Conservation (phyloP, 2,329 filamentous ascomycete genomes). For the Botryotinia narcissicola region DNA sequence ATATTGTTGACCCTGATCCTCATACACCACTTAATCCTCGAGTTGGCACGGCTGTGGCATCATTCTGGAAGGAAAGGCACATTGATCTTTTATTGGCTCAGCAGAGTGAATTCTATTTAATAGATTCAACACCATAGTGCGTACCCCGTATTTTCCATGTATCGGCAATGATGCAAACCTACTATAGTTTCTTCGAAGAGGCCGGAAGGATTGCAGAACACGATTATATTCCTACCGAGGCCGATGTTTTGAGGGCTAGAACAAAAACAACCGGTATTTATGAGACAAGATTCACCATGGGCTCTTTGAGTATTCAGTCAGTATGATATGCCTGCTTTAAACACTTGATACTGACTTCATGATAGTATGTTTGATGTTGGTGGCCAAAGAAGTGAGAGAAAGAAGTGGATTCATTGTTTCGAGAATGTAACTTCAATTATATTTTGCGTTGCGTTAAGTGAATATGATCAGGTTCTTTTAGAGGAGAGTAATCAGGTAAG, state of each 20-base stretch:
- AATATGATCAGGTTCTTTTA: conserved; percentile 95
- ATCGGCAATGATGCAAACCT: conserved; percentile 24
- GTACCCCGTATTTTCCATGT: conserved; percentile 18
- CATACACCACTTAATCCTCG: conserved; percentile 78
- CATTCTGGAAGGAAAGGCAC: conserved; percentile 86
- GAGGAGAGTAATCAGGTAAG: conserved; percentile 95
- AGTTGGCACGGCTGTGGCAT: conserved; percentile 78
- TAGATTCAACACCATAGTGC: conserved; percentile 99
- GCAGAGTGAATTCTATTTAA: conserved; percentile 96
- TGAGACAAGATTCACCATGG: conserved; percentile 98
- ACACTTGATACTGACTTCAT: conserved; percentile 26
- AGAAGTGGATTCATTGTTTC: conserved; percentile 99
- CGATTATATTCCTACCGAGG: conserved; percentile 89
- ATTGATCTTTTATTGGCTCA: conserved; percentile 83
- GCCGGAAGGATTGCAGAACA: conserved; percentile 77
- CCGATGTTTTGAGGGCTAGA: conserved; percentile 90
- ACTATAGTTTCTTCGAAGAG: conserved; percentile 86
- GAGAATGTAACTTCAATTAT: conserved; percentile 99
- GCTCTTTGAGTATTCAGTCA: conserved; percentile 96
- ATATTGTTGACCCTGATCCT: conserved; percentile 86
- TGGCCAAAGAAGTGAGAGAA: conserved; percentile 92
- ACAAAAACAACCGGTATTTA: conserved; percentile 99
- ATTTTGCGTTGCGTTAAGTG: conserved; percentile 95
- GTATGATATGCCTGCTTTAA: conserved; percentile 39
- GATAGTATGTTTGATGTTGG: conserved; percentile 97